phyloP scores from a whole-genome alignment of 2,329 filamentous ascomycete genomes.

The Coniochaeta sp. region DNA sequence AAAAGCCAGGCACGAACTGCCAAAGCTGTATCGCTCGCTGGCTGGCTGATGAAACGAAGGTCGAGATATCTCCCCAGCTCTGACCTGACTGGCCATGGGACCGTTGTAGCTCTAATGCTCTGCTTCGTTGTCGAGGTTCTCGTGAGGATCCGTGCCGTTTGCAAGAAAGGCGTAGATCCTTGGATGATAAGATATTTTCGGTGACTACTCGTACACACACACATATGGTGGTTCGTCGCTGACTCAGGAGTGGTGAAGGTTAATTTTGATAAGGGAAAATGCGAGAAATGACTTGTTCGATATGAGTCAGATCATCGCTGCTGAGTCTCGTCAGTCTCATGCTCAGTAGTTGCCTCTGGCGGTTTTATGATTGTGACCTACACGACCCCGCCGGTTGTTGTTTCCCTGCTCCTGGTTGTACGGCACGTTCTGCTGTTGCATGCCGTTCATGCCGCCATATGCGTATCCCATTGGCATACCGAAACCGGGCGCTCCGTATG shows the following conservation, averaged over 20 bases:
- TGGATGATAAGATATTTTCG: neutral
- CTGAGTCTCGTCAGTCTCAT: neutral
- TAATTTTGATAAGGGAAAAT: neutral
- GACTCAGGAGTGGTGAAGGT: neutral
- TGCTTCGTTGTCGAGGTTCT: neutral
- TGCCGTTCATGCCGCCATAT: slow-evolving; percentile 35
- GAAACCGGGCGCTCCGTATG: slow-evolving; percentile 43
- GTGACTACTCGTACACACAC: neutral
- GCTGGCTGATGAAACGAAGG: too few relatives aligned
- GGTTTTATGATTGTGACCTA: slow-evolving; percentile 35
- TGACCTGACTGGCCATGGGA: neutral
- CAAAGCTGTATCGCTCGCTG: neutral
- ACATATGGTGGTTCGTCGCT: too few relatives aligned
- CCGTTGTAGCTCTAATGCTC: neutral
- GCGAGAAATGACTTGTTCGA: neutral
- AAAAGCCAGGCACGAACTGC: neutral
- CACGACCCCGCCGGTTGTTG: slow-evolving; percentile 50
- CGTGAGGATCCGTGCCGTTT: neutral
- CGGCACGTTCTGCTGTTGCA: slow-evolving; percentile 43
- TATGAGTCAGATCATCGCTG: neutral
- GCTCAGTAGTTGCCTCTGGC: slow-evolving; percentile 19
- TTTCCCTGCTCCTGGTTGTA: slow-evolving; percentile 50
- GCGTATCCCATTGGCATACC: slow-evolving; percentile 34
- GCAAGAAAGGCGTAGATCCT: slow-evolving; percentile 1
- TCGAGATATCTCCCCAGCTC: neutral